A percentile compares a stretch with the other conserved stretches of the same genome.
Conservation (phyloP, 2,329 filamentous ascomycete genomes). For the Bipolaris sorokiniana region DNA sequence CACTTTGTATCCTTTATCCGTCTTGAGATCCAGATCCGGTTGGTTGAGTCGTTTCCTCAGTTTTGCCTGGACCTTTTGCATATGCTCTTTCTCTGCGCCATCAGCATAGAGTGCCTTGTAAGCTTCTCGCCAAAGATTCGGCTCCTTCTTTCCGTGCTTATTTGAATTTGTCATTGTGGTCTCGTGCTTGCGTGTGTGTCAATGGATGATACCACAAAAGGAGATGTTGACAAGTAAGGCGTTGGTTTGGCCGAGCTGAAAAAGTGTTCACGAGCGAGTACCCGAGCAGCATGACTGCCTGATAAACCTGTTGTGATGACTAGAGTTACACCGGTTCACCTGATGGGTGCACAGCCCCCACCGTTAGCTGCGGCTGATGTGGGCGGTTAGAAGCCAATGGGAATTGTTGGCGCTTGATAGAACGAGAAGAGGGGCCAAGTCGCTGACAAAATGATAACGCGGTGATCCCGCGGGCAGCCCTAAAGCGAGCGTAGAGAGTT, state of each 20-base stretch:
- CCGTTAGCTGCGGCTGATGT: not conserved
- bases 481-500: not conserved
- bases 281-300: not conserved
- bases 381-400: not conserved
- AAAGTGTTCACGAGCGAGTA: not conserved
- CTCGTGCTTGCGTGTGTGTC: not conserved
- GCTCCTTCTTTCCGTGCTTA: slow-evolving; percentile 1
- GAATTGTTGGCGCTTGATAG: not conserved
- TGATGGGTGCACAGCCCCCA: not conserved
- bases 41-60: slow-evolving; percentile 20
- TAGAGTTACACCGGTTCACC: not conserved
- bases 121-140: slow-evolving; percentile 27
- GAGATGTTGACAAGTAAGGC: not conserved
- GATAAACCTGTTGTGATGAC: not conserved
- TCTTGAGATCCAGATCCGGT: slow-evolving; percentile 20
- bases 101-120: slow-evolving; percentile 20
- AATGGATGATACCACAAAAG: not conserved
- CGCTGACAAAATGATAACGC: not conserved
- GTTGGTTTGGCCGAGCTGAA: not conserved
- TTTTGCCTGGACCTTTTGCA: slow-evolving; percentile 22
- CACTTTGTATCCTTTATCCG: slow-evolving; percentile 21
- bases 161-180: not conserved
- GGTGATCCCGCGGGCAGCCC: not conserved
- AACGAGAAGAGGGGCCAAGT: not conserved
- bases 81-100: slow-evolving; percentile 16